Percentiles rank a stretch among this genome's conserved stretches.
These are phyloP conservation scores for Xylariaceae sp. DNA, from an alignment of 2,329 filamentous ascomycete genomes.

Conservation along the genomic window DNA sequence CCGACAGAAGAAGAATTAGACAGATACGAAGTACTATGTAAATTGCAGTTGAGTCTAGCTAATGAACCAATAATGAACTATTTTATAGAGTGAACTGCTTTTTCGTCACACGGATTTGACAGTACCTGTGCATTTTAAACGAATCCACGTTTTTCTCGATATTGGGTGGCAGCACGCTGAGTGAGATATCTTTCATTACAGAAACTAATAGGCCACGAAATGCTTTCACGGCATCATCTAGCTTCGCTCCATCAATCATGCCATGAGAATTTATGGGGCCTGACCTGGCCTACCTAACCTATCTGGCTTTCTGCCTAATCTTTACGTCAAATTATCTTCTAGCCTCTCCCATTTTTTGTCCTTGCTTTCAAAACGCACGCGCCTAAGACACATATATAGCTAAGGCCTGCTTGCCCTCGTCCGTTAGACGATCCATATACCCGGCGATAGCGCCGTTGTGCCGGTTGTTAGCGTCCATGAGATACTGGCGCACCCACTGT, in stretches of 20 bases:
- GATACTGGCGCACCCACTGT: slow-evolving; percentile 81
- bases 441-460: slow-evolving; percentile 72
- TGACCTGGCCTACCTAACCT: background rate
- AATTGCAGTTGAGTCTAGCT: too few relatives aligned
- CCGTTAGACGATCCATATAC: slow-evolving; percentile 75
- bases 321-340: background rate
- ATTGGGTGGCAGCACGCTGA: too few relatives aligned
- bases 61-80: too few relatives aligned
- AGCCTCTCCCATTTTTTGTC: background rate
- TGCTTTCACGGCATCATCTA: slow-evolving; percentile 1
- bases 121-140: slow-evolving; percentile 16
- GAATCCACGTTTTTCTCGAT: too few relatives aligned
- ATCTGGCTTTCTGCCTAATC: background rate
- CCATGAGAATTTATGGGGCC: background rate
- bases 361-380: background rate
- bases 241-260: background rate
- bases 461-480: slow-evolving; percentile 77
- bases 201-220: background rate
- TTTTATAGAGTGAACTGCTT: too few relatives aligned
- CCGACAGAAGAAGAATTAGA: background rate
- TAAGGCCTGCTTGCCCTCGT: slow-evolving; percentile 62
- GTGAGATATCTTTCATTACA: background rate
- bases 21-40: background rate
- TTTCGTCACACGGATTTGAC: too few relatives aligned
- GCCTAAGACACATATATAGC: slow-evolving; percentile 53